Conservation (phyloP, 768 basidiomycete species). For the Kwoniella botswanensis region DNA sequence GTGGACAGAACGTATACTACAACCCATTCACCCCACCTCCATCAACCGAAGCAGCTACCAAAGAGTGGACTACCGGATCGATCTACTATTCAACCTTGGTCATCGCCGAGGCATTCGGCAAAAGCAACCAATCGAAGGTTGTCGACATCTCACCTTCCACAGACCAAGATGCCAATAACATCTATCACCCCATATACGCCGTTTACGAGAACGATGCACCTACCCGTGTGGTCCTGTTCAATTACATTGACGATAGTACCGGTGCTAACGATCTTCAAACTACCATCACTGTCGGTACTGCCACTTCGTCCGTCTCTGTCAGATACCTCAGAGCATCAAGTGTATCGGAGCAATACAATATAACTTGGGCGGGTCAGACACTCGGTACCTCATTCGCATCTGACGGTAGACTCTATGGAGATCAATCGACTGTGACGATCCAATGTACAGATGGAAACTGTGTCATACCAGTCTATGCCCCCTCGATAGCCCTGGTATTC, state of each 20-base stretch:
- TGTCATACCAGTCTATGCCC: conserved; percentile 69
- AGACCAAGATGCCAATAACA: conserved; percentile 59
- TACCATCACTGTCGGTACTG: conserved; percentile 61
- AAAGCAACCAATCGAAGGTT: conserved; percentile 68
- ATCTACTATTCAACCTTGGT: conserved; percentile 75
- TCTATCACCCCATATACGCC: conserved; percentile 69
- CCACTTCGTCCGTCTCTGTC: conserved; percentile 50
- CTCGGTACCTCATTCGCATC: conserved; percentile 64
- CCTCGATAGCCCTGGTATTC: conserved; percentile 77
- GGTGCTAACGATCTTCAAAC: conserved; percentile 65
- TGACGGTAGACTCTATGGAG: conserved; percentile 71
- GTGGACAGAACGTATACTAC: conserved; percentile 63
- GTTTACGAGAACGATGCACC: conserved; percentile 74
- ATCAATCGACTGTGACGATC: conserved; percentile 66
- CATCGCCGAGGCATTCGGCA: conserved; percentile 73
- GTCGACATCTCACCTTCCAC: conserved; percentile 67
- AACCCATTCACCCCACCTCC: conserved; percentile 67
- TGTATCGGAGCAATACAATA: conserved; percentile 68
- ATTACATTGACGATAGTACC: conserved; percentile 69
- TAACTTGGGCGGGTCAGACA: conserved; percentile 80
- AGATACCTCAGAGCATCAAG: conserved; percentile 64
- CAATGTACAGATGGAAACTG: conserved; percentile 68
- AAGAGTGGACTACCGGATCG: conserved; percentile 75
- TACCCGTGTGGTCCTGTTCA: conserved; percentile 71
- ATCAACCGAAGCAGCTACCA: conserved; percentile 65